phyloP scores from a whole-genome alignment of 1,284 basidiomycete genomes.

The Puccinia brachypodii region DNA sequence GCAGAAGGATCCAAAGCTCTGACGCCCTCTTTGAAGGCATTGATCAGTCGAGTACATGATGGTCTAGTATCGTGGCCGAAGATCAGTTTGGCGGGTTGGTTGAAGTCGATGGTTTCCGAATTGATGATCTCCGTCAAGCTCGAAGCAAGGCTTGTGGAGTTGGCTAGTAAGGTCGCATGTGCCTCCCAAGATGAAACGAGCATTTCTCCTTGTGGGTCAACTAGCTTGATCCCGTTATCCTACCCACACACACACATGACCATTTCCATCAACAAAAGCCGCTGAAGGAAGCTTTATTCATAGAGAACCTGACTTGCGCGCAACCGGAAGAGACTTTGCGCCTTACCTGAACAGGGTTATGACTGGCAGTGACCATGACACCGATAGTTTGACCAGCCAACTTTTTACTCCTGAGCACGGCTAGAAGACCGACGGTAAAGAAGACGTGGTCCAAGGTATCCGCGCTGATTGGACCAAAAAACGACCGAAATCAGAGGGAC shows the following conservation, averaged over 20 bases:
- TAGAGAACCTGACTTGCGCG: no score
- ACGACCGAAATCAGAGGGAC: background rate
- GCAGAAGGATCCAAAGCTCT: slow-evolving; percentile 60
- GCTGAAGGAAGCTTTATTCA: background rate
- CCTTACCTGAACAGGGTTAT: slow-evolving; percentile 88
- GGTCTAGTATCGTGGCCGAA: slow-evolving; percentile 93
- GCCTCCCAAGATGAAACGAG: slow-evolving; percentile 91
- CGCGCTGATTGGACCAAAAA: slow-evolving; percentile 64
- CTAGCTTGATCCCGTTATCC: slow-evolving; percentile 99
- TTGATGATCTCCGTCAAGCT: slow-evolving; percentile 69
- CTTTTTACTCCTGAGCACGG: slow-evolving; percentile 83
- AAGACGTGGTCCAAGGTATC: slow-evolving; percentile 83
- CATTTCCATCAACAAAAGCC: slow-evolving; percentile 29
- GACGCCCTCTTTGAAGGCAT: slow-evolving; percentile 80
- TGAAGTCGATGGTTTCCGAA: slow-evolving; percentile 73
- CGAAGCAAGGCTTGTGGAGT: slow-evolving; percentile 73
- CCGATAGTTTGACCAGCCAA: slow-evolving; percentile 88
- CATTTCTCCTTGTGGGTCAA: slow-evolving; percentile 99
- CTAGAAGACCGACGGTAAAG: slow-evolving; percentile 88
- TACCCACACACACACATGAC: slow-evolving; percentile 56
- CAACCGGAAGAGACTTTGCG: background rate
- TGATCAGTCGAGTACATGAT: slow-evolving; percentile 77
- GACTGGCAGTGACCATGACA: slow-evolving; percentile 98
- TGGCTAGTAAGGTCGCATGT: slow-evolving; percentile 85
- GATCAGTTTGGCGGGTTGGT: slow-evolving; percentile 75